Evolutionary conservation across 495 filamentous ascomycete genomes (phyloP).

Genomic region (Trichoderma asperelloides): DNA sequence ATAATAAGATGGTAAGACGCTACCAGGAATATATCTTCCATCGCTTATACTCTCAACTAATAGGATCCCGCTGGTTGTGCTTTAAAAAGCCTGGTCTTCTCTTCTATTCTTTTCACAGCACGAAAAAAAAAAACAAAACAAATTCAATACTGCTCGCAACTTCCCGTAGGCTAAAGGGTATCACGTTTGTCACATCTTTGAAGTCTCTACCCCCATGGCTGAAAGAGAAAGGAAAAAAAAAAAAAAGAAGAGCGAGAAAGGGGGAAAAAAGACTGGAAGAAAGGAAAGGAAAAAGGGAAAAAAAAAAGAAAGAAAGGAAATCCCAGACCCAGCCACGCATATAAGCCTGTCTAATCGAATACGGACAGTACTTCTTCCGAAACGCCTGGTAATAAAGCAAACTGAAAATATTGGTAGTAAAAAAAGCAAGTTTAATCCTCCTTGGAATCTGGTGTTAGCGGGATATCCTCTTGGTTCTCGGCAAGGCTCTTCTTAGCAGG

Average conservation of each 20-base stretch:
- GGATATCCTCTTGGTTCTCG: not conserved
- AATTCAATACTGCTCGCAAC: not conserved
- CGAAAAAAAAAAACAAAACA: not conserved
- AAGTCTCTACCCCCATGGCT: not conserved
- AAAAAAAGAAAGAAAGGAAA: not conserved
- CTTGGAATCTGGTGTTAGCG: constrained; percentile 1
- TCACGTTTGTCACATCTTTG: constrained; percentile 5
- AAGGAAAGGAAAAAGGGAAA: not conserved
- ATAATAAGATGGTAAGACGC: not conserved
- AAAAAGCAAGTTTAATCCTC: not conserved
- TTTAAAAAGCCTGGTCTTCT: not conserved
- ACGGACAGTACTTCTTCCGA: not conserved
- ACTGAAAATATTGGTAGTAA: not conserved
- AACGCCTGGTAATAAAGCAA: not conserved
- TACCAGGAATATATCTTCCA: not conserved
- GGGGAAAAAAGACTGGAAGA: not conserved
- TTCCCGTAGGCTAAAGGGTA: constrained; percentile 1
- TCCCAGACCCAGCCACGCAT: not conserved
- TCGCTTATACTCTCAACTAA: not conserved
- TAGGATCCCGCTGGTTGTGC: not conserved
- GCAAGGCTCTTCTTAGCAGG: not conserved
- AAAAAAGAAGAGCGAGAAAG: not conserved
- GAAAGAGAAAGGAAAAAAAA: not conserved
- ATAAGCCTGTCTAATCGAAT: not conserved
- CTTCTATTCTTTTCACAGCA: not conserved